A percentile compares a stretch with the other conserved stretches of the same genome.
phyloP scores from a whole-genome alignment of 805 yeast genomes.

The Clavispora fructus region DNA sequence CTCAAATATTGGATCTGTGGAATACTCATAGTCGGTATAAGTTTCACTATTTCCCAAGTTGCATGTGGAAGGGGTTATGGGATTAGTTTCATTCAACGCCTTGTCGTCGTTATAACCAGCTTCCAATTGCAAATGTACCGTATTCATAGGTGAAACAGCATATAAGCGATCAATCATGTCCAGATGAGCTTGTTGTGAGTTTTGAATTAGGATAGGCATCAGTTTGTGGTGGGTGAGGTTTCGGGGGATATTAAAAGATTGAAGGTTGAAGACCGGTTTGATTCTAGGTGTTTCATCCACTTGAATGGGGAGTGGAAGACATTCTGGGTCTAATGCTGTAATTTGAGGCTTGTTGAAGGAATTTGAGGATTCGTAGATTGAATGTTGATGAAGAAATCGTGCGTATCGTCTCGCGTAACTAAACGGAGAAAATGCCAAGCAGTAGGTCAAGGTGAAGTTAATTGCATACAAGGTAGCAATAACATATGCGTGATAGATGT shows the following conservation, averaged over 20 bases:
- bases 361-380: conserved; percentile 1
- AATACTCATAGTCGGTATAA: no score
- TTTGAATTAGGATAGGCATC: conserved; percentile 3
- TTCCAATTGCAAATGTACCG: conserved; percentile 25
- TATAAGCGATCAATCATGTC: conserved; percentile 25
- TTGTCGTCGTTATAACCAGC: conserved; percentile 16
- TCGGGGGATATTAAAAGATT: conserved; percentile 3
- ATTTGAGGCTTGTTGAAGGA: neutral
- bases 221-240: neutral
- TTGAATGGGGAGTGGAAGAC: neutral
- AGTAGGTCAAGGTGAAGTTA: conserved; percentile 6
- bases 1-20: neutral
- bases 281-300: neutral
- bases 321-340: neutral
- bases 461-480: conserved; percentile 5
- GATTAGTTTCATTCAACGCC: neutral
- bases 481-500: neutral
- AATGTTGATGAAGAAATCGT: conserved; percentile 4
- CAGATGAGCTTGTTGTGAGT: conserved; percentile 4
- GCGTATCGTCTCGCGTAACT: conserved; percentile 4
- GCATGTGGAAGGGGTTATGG: neutral
- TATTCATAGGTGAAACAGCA: conserved; percentile 38
- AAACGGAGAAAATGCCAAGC: conserved; percentile 10
- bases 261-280: conserved; percentile 9
- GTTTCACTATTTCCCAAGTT: no score